Percentiles rank a stretch among this genome's conserved stretches.
Evolutionary conservation across 768 basidiomycete species (phyloP).

Genomic region (Naganishia randhawae): DNA sequence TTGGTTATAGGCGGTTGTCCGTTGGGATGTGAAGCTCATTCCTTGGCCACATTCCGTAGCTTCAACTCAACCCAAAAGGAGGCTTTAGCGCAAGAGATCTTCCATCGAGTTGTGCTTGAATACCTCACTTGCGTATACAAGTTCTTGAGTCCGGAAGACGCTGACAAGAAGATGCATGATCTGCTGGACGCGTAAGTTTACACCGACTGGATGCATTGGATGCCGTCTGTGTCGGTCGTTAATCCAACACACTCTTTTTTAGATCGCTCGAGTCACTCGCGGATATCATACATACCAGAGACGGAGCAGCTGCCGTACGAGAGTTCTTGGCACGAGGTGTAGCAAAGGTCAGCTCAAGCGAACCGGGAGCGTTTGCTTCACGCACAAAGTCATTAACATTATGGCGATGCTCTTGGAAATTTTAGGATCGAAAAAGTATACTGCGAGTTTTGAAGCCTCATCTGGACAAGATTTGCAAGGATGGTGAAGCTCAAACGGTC

Average conservation of each 20-base stretch:
- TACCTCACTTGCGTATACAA: slow-evolving; percentile 64
- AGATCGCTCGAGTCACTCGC: slow-evolving; percentile 81
- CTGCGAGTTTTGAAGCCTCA: slow-evolving; percentile 85
- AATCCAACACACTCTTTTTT: background rate
- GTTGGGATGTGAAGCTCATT: background rate
- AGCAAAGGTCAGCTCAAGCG: slow-evolving; percentile 62
- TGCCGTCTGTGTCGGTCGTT: too few relatives aligned
- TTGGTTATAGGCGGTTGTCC: slow-evolving; percentile 9
- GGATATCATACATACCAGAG: slow-evolving; percentile 90
- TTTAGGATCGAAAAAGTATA: slow-evolving; percentile 82
- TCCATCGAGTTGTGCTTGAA: slow-evolving; percentile 83
- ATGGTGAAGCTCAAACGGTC: slow-evolving; percentile 85
- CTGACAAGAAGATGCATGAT: slow-evolving; percentile 69
- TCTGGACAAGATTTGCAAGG: slow-evolving; percentile 77
- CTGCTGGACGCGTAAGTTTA: slow-evolving; percentile 69
- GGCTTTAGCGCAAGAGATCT: slow-evolving; percentile 76
- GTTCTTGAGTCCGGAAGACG: slow-evolving; percentile 57
- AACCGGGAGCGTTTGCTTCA: too few relatives aligned
- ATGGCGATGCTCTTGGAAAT: background rate
- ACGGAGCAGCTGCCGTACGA: slow-evolving; percentile 79
- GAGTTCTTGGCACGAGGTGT: slow-evolving; percentile 77
- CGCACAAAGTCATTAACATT: too few relatives aligned
- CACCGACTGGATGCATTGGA: too few relatives aligned
- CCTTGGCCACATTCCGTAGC: slow-evolving; percentile 53
- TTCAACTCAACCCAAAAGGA: slow-evolving; percentile 91